Conservation (phyloP, 192 early-diverging fungal genomes). For the Rhizophlyctis rosea region DNA sequence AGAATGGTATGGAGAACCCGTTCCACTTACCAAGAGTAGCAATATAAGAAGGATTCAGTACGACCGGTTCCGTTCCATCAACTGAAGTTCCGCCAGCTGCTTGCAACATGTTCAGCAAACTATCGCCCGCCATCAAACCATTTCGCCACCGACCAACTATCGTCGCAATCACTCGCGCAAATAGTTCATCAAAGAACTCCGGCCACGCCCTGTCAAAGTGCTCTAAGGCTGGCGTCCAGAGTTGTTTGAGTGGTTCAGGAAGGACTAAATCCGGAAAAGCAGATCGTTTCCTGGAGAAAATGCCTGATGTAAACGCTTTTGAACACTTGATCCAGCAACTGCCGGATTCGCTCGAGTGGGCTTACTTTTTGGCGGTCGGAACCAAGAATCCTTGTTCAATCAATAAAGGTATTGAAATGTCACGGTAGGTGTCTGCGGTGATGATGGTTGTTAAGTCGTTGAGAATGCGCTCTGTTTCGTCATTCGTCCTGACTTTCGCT, state of each 20-base stretch:
- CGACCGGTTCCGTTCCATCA: constrained; percentile 6
- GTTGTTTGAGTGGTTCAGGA: constrained; percentile 1
- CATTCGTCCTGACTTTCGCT: no score
- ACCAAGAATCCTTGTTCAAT: constrained; percentile 35
- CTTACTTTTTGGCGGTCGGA: constrained; percentile 22
- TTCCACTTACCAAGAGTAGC: constrained; percentile 12
- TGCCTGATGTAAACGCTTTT: not conserved
- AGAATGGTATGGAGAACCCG: not conserved
- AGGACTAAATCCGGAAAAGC: not conserved
- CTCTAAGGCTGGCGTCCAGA: constrained; percentile 29
- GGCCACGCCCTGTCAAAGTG: constrained; percentile 39
- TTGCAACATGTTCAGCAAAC: not conserved
- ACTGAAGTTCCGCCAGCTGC: constrained; percentile 3
- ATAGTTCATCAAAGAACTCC: constrained; percentile 37
- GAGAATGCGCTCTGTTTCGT: constrained; percentile 1
- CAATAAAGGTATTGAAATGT: constrained; percentile 36
- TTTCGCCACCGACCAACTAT: constrained; percentile 6
- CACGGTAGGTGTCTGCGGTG: constrained; percentile 33
- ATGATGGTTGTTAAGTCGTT: constrained; percentile 23
- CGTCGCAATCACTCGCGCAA: constrained; percentile 28
- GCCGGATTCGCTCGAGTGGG: not conserved
- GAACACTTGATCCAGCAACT: not conserved
- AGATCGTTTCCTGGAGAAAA: constrained; percentile 8
- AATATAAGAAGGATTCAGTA: no score
- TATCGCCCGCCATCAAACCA: not conserved